phyloP scores from a whole-genome alignment of 192 early-diverging fungal species.

The Polychytrium aggregatum region DNA sequence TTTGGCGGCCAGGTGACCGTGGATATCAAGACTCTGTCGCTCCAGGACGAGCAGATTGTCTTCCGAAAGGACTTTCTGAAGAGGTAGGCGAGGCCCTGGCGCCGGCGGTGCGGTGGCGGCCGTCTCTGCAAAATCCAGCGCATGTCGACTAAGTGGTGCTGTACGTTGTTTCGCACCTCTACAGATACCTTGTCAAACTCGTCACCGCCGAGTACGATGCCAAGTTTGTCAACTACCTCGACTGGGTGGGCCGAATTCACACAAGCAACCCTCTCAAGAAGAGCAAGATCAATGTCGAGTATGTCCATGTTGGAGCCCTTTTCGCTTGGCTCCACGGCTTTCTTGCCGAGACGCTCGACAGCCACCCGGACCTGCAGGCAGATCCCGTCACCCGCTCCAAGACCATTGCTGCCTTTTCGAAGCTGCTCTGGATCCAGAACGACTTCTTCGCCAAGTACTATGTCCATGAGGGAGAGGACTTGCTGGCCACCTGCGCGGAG shows the following conservation, averaged over 20 bases:
- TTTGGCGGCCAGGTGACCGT: slow-evolving; percentile 28
- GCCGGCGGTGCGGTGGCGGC: too few species aligned
- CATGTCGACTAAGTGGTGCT: too few species aligned
- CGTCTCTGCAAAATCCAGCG: too few species aligned
- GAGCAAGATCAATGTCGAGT: slow-evolving; percentile 69
- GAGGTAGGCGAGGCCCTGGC: too few species aligned
- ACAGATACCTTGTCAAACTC: slow-evolving; percentile 60
- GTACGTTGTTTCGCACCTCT: too few species aligned
- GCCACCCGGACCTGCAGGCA: slow-evolving; percentile 22
- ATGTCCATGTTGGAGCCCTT: slow-evolving; percentile 69
- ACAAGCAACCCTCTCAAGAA: slow-evolving; percentile 62
- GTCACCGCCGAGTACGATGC: slow-evolving; percentile 35
- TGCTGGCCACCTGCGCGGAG: too few species aligned
- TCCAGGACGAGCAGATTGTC: slow-evolving; percentile 58
- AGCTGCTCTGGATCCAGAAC: slow-evolving; percentile 78
- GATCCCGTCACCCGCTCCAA: slow-evolving; percentile 6
- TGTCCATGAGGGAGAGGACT: slow-evolving; percentile 39
- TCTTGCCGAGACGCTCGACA: slow-evolving; percentile 37
- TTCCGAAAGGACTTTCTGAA: slow-evolving; percentile 66
- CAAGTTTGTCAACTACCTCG: slow-evolving; percentile 56
- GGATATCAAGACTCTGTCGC: slow-evolving; percentile 29
- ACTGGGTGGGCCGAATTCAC: slow-evolving; percentile 69
- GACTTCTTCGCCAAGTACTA: slow-evolving; percentile 72
- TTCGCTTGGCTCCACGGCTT: slow-evolving; percentile 44
- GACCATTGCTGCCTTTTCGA: slow-evolving; percentile 51